Percentiles rank a stretch among this genome's conserved stretches.
Evolutionary conservation across 73 alveolate genomes (phyloP).

Genomic region (Paramecium primaurelia): DNA sequence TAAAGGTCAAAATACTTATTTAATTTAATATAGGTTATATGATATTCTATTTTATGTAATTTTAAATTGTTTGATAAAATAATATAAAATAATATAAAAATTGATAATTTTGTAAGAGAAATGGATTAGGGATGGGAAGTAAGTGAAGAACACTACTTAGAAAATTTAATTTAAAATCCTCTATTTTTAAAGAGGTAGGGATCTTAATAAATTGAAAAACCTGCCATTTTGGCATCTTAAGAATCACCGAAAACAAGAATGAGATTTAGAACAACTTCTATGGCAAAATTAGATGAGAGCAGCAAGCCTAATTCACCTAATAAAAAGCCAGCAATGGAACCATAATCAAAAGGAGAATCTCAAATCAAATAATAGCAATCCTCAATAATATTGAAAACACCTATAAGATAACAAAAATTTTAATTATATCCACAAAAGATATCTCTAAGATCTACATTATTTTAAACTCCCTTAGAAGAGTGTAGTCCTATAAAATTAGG

Average conservation of each 20-base stretch:
- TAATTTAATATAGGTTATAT: not conserved
- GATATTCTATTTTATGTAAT: not conserved
- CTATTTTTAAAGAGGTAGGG: not conserved
- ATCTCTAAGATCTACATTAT: not conserved
- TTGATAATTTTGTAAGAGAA: not conserved
- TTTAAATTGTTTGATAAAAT: not conserved
- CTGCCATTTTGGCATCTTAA: not conserved
- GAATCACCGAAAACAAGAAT: not conserved
- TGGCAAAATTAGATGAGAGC: not conserved
- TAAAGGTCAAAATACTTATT: no score
- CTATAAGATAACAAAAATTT: not conserved
- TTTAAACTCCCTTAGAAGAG: not conserved
- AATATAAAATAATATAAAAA: not conserved
- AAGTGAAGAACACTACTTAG: slow-evolving; percentile 21
- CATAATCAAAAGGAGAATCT: not conserved
- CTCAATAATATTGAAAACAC: not conserved
- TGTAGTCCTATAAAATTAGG: not conserved
- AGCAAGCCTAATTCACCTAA: slow-evolving; percentile 7
- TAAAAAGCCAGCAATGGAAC: not conserved
- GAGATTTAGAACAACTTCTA: slow-evolving; percentile 35
- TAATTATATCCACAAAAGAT: not conserved
- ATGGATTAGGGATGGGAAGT: slow-evolving; percentile 48
- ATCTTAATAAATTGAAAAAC: not conserved
- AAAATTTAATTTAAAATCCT: not conserved
- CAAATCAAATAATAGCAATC: not conserved